These are phyloP conservation scores for Ilex asprella DNA, from an alignment of 257 asterid genomes.

Conservation along the genomic window DNA sequence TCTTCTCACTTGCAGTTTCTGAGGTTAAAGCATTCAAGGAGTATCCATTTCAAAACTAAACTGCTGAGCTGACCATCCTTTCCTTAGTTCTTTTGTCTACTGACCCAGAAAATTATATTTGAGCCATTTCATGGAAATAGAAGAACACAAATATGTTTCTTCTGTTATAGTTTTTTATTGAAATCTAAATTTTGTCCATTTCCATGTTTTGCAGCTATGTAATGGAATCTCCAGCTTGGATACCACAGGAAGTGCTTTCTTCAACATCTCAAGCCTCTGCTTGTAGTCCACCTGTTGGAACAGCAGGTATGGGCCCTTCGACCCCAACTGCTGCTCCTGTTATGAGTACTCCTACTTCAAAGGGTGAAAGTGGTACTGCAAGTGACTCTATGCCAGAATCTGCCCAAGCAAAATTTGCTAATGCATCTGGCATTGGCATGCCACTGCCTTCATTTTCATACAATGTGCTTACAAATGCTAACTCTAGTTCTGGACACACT, in stretches of 20 bases:
- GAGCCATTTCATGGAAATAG: no score
- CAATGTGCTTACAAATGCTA: conserved; percentile 19
- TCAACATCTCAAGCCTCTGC: conserved; percentile 13
- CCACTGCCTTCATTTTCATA: conserved; percentile 25
- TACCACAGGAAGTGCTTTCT: conserved; percentile 17
- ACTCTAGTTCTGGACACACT: conserved; percentile 22
- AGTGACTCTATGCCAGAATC: not conserved
- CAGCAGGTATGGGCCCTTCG: conserved; percentile 7
- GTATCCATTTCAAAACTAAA: no score
- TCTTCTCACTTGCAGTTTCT: no score
- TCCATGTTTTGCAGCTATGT: conserved; percentile 6
- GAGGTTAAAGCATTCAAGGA: no score
- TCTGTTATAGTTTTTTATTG: no score
- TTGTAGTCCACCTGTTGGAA: conserved; percentile 10
- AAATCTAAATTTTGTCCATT: no score
- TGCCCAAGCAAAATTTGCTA: not conserved
- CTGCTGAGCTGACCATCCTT: no score
- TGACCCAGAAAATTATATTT: no score
- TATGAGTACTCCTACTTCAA: not conserved
- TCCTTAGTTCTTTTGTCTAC: no score
- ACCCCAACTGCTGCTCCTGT: not conserved
- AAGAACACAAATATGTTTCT: no score
- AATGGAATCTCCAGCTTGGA: conserved; percentile 17
- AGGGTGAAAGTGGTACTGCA: not conserved
- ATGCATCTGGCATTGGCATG: conserved; percentile 13